These are phyloP conservation scores for Cucurbita pepo DNA, from an alignment of 306 rosid species.

Conservation along the genomic window DNA sequence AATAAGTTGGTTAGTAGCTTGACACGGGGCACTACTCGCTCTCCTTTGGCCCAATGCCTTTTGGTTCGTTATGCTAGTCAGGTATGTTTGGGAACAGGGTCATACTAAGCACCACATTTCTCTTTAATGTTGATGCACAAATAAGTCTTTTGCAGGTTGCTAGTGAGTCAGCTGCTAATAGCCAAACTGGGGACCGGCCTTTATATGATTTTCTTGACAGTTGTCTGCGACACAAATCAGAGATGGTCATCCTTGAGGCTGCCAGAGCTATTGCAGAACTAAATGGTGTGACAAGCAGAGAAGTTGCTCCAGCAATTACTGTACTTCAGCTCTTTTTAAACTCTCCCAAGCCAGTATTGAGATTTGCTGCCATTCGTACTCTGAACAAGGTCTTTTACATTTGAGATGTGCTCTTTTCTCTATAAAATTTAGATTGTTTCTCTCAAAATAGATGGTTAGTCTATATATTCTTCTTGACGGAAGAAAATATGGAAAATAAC, in stretches of 20 bases:
- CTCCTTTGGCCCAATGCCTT: constrained; percentile 92
- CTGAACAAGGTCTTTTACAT: constrained; percentile 59
- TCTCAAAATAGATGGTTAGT: background rate
- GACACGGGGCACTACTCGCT: constrained; percentile 84
- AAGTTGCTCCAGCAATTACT: constrained; percentile 89
- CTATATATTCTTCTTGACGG: background rate
- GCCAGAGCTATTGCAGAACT: constrained; percentile 94
- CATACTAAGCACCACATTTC: background rate
- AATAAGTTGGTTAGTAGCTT: constrained; percentile 98
- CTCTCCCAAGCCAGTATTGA: constrained; percentile 91
- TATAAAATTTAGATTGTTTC: background rate
- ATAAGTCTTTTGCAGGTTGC: constrained; percentile 44
- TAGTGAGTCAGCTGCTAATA: constrained; percentile 57
- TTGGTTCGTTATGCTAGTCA: constrained; percentile 93
- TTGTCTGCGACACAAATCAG: constrained; percentile 95
- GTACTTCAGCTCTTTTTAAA: constrained; percentile 97
- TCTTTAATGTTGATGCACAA: constrained; percentile 3
- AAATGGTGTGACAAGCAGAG: constrained; percentile 76
- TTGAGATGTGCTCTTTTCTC: background rate
- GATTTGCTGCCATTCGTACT: constrained; percentile 99
- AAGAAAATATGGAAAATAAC: background rate
- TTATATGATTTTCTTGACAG: constrained; percentile 90
- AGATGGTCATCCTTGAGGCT: constrained; percentile 97
- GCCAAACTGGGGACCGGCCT: constrained; percentile 85
- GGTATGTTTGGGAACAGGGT: constrained; percentile 23